A percentile compares a stretch with the other conserved stretches of the same genome.
Evolutionary conservation across 108 stramenopile genomes (phyloP).

Genomic region (Cyclostephanos invisitatus): DNA sequence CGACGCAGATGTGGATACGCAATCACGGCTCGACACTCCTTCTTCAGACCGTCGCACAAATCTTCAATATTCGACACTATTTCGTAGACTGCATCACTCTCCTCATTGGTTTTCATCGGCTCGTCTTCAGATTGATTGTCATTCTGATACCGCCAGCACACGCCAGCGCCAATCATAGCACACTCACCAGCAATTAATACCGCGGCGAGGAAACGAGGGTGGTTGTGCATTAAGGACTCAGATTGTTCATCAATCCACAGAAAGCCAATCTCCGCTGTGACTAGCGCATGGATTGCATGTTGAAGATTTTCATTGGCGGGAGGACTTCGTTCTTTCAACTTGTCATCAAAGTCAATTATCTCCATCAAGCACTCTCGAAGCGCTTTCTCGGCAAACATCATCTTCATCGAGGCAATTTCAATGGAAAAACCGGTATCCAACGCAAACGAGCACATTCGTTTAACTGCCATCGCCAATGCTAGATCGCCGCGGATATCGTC

Average conservation of each 20-base stretch:
- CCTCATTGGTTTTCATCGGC: constrained; percentile 14
- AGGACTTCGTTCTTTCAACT: constrained; percentile 7
- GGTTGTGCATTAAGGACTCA: constrained; percentile 19
- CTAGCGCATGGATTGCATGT: constrained; percentile 26
- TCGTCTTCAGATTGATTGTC: constrained; percentile 5
- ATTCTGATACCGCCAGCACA: constrained; percentile 13
- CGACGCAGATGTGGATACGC: constrained; percentile 47
- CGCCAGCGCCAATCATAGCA: constrained; percentile 17
- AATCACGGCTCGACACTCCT: constrained; percentile 39
- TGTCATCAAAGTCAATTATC: constrained; percentile 23
- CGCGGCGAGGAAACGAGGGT: constrained; percentile 34
- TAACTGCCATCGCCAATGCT: constrained; percentile 26
- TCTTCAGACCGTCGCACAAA: constrained; percentile 28
- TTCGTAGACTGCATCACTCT: constrained; percentile 33
- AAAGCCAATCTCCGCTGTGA: constrained; percentile 33
- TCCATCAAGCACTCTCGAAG: constrained; percentile 20
- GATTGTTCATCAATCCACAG: constrained; percentile 30
- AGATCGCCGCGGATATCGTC: constrained; percentile 38
- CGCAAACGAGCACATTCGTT: constrained; percentile 11
- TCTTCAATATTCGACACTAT: constrained; percentile 38
- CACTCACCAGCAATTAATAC: constrained; percentile 42
- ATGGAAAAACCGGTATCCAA: constrained; percentile 9
- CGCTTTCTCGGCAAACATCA: constrained; percentile 19
- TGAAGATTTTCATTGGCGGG: constrained; percentile 7
- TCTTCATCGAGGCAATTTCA: constrained; percentile 24